A percentile compares a stretch with the other conserved stretches of the same genome.
phyloP scores from a whole-genome alignment of 257 asterid species.

The Przewalskia tangutica region DNA sequence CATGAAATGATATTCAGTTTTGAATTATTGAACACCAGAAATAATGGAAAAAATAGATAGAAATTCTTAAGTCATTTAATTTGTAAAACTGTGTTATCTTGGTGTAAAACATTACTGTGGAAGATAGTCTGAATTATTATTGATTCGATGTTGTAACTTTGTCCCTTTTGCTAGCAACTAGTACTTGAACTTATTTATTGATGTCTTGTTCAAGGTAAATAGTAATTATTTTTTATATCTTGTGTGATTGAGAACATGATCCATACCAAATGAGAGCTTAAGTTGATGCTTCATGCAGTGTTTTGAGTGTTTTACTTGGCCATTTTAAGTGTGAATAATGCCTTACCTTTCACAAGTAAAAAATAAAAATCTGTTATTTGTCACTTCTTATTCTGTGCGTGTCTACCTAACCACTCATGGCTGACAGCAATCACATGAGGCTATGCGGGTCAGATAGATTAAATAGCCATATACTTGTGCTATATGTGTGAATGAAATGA shows the following conservation, averaged over 20 bases:
- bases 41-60: background rate
- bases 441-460: too few relatives aligned
- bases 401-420: background rate
- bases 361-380: background rate
- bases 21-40: background rate
- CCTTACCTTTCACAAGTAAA: background rate
- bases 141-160: background rate
- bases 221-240: background rate
- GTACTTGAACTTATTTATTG: background rate
- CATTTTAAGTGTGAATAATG: background rate
- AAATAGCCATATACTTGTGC: too few relatives aligned
- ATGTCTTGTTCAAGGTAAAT: background rate
- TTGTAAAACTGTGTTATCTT: background rate
- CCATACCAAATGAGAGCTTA: background rate
- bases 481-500: too few relatives aligned
- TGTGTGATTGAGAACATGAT: background rate
- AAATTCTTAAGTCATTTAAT: background rate
- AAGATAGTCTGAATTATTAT: background rate
- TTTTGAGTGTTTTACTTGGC: background rate
- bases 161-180: background rate
- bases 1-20: background rate
- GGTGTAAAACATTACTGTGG: background rate
- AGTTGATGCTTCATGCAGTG: background rate
- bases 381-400: background rate
- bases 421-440: background rate